Base-by-base conservation (phyloP, 345 rosid genomes). In the Salix udensis region DNA sequence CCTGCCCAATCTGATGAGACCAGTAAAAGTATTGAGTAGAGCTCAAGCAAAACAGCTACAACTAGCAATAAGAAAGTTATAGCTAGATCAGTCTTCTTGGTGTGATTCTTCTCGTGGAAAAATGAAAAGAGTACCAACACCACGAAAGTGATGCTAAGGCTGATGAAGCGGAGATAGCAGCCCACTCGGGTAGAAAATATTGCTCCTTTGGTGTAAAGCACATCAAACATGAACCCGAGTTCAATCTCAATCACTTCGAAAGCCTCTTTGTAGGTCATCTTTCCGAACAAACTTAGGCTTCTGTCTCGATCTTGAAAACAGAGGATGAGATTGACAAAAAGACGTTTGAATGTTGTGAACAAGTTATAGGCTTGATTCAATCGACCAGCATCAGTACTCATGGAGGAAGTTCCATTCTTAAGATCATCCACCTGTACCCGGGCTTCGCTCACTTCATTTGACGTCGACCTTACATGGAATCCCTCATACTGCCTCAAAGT, bases 171-270 rank as follows among this genome's bases (percentile, higher is more conserved):
- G 60, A 82, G 78, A 70, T 19, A n/a, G 31, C 39, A 50, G 46
- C 88, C 86, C 9, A 4, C 34, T 28, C 9, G 1, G 36, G 75
- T 36, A 36, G 71, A 76, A 3, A 81, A 69, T 36, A 89, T 34
- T 1, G 68, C 58, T 13, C 81, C 85, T 80, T 90, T 90, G 74
- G 89, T 90, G 79, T 83, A 85, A 21, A 87, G 74, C 74, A 71
- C 31, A 60, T 87, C 91, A 39, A 74, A 84, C 67, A 80, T 74
- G 68, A 86, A 75, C 7, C 80, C 82, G 10, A 81, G 79, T 40
- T 81, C 88, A 37, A 81, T 77, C 36, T 74, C 84, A 2, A 83
- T 67, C 24, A 86, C 79, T 13, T 65, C 42, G 31, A 83, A 86
- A 14, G 84, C 85, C 4, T 68, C 50, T 65, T 34, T 61, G 0